Conservation (phyloP, 164 flowering plant genomes). For the Magnolia changhungtana region DNA sequence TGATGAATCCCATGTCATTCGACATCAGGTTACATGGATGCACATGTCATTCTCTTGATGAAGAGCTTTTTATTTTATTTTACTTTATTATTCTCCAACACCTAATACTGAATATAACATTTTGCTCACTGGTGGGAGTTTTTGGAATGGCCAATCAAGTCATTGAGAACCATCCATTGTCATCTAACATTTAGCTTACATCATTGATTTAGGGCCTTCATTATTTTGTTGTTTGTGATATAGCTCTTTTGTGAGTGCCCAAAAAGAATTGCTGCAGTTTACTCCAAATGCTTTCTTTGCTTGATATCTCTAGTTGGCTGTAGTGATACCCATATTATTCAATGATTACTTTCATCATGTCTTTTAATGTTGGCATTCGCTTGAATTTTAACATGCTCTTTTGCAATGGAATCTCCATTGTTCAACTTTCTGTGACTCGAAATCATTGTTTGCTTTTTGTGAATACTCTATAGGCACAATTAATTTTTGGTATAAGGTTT, state of each 20-base stretch:
- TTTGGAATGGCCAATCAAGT: too few species aligned
- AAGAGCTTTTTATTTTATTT: too few species aligned
- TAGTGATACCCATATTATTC: neutral
- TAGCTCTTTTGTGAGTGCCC: neutral
- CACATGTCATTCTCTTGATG: too few species aligned
- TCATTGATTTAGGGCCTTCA: too few species aligned
- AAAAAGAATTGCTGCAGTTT: neutral
- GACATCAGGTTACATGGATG: too few species aligned
- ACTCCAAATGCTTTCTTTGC: neutral
- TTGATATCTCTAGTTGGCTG: neutral
- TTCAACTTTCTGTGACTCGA: neutral
- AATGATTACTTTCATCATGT: constrained; percentile 1
- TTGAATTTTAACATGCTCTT: neutral
- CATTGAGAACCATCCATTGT: too few species aligned
- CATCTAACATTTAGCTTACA: too few species aligned
- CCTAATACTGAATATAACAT: too few species aligned
- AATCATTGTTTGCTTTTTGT: constrained; percentile 4
- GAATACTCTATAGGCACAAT: constrained; percentile 41
- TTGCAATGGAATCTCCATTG: neutral
- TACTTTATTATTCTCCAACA: too few species aligned
- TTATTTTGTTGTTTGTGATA: neutral
- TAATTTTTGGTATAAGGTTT: constrained; percentile 59
- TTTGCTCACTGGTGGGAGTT: too few species aligned
- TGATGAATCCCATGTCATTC: too few species aligned
- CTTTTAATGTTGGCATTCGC: neutral